Conservation (phyloP, 495 filamentous ascomycete species). For the Gamarada debralockiae region DNA sequence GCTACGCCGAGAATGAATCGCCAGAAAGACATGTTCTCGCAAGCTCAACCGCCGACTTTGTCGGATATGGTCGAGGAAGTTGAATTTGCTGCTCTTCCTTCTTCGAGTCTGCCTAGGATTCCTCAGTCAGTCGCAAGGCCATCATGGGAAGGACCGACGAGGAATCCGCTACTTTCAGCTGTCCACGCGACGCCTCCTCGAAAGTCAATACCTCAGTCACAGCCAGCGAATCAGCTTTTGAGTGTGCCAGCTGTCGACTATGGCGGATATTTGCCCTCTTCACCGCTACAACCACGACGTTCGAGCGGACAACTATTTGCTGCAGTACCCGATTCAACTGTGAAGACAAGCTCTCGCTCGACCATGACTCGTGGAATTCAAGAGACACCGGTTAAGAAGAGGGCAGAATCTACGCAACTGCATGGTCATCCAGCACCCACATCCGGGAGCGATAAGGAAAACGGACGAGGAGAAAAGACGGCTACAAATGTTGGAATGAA, state of each 20-base stretch:
- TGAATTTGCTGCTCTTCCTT: constrained; percentile 17
- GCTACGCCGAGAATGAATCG: constrained; percentile 68
- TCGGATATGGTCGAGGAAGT: constrained; percentile 17
- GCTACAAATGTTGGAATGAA: constrained; percentile 21
- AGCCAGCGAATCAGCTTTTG: not conserved
- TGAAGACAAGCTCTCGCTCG: not conserved
- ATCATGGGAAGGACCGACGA: not conserved
- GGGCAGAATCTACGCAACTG: not conserved
- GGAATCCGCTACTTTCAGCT: constrained; percentile 12
- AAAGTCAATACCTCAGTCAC: not conserved
- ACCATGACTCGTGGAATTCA: constrained; percentile 5
- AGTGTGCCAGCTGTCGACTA: not conserved
- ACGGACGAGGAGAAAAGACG: constrained; percentile 18
- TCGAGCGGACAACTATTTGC: constrained; percentile 18
- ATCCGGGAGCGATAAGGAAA: constrained; percentile 18
- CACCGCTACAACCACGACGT: constrained; percentile 16
- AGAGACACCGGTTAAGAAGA: constrained; percentile 22
- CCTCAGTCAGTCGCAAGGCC: constrained; percentile 21
- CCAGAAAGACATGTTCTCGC: constrained; percentile 39
- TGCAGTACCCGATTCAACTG: constrained; percentile 10
- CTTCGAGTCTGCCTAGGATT: constrained; percentile 26
- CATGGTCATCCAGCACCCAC: constrained; percentile 12
- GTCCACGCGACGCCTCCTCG: constrained; percentile 20
- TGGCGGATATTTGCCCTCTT: constrained; percentile 11
- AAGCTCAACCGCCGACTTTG: constrained; percentile 12